Evolutionary conservation across 1,139 yeast genomes (phyloP), one percentile per base, ranked within the genome.

Genomic region (Protomyces macrosporus): DNA sequence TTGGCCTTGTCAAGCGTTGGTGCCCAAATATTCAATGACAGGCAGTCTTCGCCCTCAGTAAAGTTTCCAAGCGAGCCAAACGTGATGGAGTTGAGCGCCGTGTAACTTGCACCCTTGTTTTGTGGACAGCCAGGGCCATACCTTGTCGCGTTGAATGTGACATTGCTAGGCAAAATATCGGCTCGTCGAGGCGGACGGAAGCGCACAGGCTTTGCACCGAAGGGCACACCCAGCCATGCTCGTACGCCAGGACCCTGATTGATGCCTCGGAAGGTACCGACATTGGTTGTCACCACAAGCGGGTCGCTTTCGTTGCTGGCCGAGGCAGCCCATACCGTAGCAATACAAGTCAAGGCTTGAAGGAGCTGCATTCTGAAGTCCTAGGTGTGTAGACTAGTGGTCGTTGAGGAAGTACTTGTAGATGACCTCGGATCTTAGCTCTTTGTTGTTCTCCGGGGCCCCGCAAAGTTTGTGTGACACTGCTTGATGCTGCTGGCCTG

Each of bases 21-120:
- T 10, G 63, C 37, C 58, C 58, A 60, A 36, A 60, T 60, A 39
- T 60, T 60, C 33, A 60, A 50, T 12, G 53, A 53, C 32, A 60
- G 63, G 23, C 63, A 60, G 34, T 60, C 63, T 40, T 60, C 63
- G 32, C 63, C 56, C 42, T 58, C 62, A 14, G 62, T 58, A 4
- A 40, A 55, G 30, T 58, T 58, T 10, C 62, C 62, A 9, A 58
- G 56, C 16, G 48, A n/a, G 16, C 10, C 10, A 23, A 12, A 10
- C 23, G 35, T 35, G 16, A 58, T 51, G 53, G 45, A 23, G 37
- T 58, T 40, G 53, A 58, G 53, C 4, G 56, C 62, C 34, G 10
- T n/a, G 54, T 33, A 58, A 16, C 32, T 30, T 10, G 45, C 34
- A 6, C 62, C 62, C n/a, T 55, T 45, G 45, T 58, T 58, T 34